Evolutionary conservation across 176 grass and related monocot genomes (phyloP).

Genomic region (Musa acuminata): DNA sequence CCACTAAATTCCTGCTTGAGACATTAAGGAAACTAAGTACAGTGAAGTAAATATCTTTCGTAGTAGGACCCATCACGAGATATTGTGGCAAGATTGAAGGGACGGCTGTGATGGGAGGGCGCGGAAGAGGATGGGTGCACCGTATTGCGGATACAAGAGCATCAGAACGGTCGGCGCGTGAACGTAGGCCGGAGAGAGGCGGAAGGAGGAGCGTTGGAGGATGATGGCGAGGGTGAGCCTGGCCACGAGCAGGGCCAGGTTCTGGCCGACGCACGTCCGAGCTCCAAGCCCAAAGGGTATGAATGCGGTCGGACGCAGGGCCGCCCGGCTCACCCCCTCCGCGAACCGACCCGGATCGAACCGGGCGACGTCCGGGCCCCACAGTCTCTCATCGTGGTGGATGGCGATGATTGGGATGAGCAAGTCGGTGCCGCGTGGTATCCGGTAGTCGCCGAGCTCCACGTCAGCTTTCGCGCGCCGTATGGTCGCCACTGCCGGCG

Average conservation of each 20-base stretch:
- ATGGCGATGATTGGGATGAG: constrained; percentile 79
- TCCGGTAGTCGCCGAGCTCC: constrained; percentile 35
- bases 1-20: no score
- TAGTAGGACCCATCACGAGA: no score
- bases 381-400: constrained; percentile 48
- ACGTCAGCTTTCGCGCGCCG: constrained; percentile 53
- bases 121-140: constrained; percentile 53
- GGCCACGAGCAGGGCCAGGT: constrained; percentile 50
- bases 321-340: constrained; percentile 25
- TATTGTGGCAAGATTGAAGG: no score
- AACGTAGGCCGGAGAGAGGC: constrained; percentile 38
- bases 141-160: constrained; percentile 72
- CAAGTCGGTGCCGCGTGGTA: constrained; percentile 52
- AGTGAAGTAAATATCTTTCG: no score
- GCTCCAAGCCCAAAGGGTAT: constrained; percentile 61
- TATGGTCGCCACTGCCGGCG: constrained; percentile 76
- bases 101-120: neutral
- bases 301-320: constrained; percentile 48
- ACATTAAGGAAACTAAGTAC: no score
- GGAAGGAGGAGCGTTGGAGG: constrained; percentile 38
- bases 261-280: constrained; percentile 75
- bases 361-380: constrained; percentile 41
- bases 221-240: constrained; percentile 60
- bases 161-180: constrained; percentile 71
- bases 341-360: constrained; percentile 62